Percentiles rank a stretch among this genome's conserved stretches.
These are phyloP conservation scores for Bolboschoenus planiculmis DNA, from an alignment of 176 grass and related monocot species.

Conservation along the genomic window DNA sequence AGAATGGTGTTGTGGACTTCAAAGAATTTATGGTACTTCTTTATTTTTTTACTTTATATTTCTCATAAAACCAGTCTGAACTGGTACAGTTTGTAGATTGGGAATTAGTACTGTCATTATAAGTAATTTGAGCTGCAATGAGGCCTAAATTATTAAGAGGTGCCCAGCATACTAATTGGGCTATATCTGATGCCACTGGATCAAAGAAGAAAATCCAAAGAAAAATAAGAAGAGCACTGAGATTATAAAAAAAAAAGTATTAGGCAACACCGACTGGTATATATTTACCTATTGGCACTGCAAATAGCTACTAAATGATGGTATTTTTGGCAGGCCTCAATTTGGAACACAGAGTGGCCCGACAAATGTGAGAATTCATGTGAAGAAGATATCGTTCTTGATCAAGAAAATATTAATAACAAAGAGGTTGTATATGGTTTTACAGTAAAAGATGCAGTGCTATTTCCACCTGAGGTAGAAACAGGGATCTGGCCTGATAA, in stretches of 20 bases:
- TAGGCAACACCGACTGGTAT: not conserved
- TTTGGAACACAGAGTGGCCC: conserved; percentile 9
- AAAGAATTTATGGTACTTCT: conserved; percentile 68
- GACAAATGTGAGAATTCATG: not conserved
- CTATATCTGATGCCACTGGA: not conserved
- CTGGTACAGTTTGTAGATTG: not conserved
- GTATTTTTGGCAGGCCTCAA: conserved; percentile 2
- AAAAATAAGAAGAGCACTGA: not conserved
- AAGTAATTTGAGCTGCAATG: not conserved
- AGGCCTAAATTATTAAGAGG: not conserved
- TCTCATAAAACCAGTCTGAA: not conserved
- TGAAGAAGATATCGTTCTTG: not conserved
- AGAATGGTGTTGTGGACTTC: conserved; percentile 56
- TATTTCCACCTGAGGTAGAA: conserved; percentile 82
- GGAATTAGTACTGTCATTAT: not conserved
- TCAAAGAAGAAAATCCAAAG: not conserved
- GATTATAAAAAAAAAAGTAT: not conserved
- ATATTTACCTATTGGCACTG: no score
- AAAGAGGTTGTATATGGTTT: conserved; percentile 52
- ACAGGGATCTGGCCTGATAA: conserved; percentile 84
- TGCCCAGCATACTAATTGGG: not conserved
- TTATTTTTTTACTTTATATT: not conserved
- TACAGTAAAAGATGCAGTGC: conserved; percentile 73
- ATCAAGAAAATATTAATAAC: conserved; percentile 10
- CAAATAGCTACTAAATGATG: conserved; percentile 3